phyloP scores from a whole-genome alignment of 1,284 basidiomycete genomes.

The Pseudozyma sp. region DNA sequence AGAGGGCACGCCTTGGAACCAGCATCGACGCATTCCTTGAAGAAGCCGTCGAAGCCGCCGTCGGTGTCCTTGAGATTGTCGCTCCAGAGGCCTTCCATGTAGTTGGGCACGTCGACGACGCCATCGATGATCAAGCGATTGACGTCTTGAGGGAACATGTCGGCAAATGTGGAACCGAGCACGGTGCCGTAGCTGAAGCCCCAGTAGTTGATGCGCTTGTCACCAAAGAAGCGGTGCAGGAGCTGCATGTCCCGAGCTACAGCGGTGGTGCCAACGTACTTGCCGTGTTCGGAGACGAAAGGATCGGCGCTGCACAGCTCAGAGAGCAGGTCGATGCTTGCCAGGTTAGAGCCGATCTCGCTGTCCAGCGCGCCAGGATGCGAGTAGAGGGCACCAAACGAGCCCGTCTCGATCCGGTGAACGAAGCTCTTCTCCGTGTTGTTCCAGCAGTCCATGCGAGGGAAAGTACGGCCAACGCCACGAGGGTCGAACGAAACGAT shows the following conservation, averaged over 20 bases:
- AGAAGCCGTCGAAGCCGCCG: slow-evolving; percentile 38
- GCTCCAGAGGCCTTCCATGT: slow-evolving; percentile 39
- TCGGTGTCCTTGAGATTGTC: slow-evolving; percentile 42
- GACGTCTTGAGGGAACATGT: slow-evolving; percentile 54
- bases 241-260: slow-evolving; percentile 52
- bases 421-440: slow-evolving; percentile 35
- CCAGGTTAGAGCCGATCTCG: slow-evolving; percentile 31
- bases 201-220: slow-evolving; percentile 48
- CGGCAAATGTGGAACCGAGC: slow-evolving; percentile 49
- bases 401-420: slow-evolving; percentile 26
- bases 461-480: slow-evolving; percentile 45
- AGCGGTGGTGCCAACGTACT: slow-evolving; percentile 43
- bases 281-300: slow-evolving; percentile 19
- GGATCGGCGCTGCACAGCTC: slow-evolving; percentile 35
- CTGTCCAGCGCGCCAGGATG: slow-evolving; percentile 34
- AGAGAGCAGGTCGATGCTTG: slow-evolving; percentile 25
- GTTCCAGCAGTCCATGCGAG: slow-evolving; percentile 51
- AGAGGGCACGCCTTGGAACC: slow-evolving; percentile 40
- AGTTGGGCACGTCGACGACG: slow-evolving; percentile 54
- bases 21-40: slow-evolving; percentile 45
- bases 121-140: slow-evolving; percentile 52
- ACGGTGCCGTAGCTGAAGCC: slow-evolving; percentile 59
- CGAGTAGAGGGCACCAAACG: slow-evolving; percentile 36
- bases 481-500: slow-evolving; percentile 54
- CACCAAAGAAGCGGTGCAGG: slow-evolving; percentile 46